Percentiles rank a stretch among this genome's conserved stretches.
phyloP scores from a whole-genome alignment of 192 early-diverging fungal genomes.

The Coemansia sp. region DNA sequence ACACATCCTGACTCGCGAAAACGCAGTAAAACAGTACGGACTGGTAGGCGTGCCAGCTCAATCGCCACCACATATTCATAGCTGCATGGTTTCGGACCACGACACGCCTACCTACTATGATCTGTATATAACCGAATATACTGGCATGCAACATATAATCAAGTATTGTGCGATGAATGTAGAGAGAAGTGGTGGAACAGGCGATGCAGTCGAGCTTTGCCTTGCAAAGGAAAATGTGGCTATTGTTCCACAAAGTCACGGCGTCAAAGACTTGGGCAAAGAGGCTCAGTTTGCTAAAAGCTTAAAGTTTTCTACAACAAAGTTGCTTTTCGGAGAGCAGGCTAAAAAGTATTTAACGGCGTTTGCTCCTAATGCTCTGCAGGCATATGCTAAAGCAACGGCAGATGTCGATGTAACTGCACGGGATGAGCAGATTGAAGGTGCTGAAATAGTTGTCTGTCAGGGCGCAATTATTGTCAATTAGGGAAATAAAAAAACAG shows the following conservation, averaged over 20 bases:
- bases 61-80: slow-evolving; percentile 24
- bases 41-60: slow-evolving; percentile 27
- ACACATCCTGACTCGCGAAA: slow-evolving; percentile 11
- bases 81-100: slow-evolving; percentile 37
- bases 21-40: slow-evolving; percentile 12
- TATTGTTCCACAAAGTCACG: neutral
- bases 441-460: slow-evolving; percentile 16
- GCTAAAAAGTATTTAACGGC: slow-evolving; percentile 19
- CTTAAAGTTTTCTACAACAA: slow-evolving; percentile 19
- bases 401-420: neutral
- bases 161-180: slow-evolving; percentile 24
- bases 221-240: neutral
- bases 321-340: slow-evolving; percentile 25
- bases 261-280: neutral
- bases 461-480: slow-evolving; percentile 10
- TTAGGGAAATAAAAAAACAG: neutral
- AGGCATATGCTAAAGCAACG: neutral
- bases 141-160: neutral
- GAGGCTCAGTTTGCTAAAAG: neutral
- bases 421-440: neutral
- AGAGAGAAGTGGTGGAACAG: slow-evolving; percentile 32
- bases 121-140: slow-evolving; percentile 25
- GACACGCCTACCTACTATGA: slow-evolving; percentile 34
- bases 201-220: slow-evolving; percentile 33
- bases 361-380: slow-evolving; percentile 24